phyloP scores from a whole-genome alignment of 495 filamentous ascomycete species.

The Penicillium verhagenii region DNA sequence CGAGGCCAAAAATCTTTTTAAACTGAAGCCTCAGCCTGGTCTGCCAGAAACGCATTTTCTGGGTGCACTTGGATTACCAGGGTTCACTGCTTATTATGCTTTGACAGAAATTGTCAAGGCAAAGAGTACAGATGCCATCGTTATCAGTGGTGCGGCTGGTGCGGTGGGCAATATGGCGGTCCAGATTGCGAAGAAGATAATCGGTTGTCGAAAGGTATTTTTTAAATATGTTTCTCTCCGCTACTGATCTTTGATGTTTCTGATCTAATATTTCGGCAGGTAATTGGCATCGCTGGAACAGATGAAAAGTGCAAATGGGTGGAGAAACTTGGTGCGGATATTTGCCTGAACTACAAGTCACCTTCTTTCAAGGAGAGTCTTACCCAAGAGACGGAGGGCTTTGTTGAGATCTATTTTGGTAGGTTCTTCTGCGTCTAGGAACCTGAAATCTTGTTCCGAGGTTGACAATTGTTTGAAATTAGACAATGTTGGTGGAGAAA shows the following conservation, averaged over 20 bases:
- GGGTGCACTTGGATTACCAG: conserved; percentile 49
- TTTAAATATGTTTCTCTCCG: neutral
- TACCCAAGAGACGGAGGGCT: conserved; percentile 56
- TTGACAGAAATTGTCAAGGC: conserved; percentile 39
- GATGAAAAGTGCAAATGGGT: conserved; percentile 65
- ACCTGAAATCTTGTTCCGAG: too few relatives aligned
- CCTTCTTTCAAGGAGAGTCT: conserved; percentile 56
- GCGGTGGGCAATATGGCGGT: conserved; percentile 47
- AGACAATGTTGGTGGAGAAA: conserved; percentile 70
- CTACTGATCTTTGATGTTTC: neutral
- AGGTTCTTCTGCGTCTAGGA: too few relatives aligned
- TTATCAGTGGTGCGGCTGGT: conserved; percentile 50
- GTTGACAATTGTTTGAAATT: too few relatives aligned
- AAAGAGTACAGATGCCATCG: conserved; percentile 39
- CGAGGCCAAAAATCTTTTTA: conserved; percentile 30
- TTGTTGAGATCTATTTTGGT: conserved; percentile 63
- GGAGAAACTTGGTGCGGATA: conserved; percentile 61
- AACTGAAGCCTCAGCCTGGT: conserved; percentile 30
- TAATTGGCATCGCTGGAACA: conserved; percentile 62
- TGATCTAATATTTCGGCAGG: conserved; percentile 5
- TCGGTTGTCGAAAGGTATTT: conserved; percentile 51
- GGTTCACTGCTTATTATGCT: conserved; percentile 54
- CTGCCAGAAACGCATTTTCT: conserved; percentile 46
- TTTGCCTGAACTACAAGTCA: conserved; percentile 67
- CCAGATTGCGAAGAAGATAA: conserved; percentile 54